Conservation (phyloP, 768 basidiomycete species). For the Cytidiella melzeri region DNA sequence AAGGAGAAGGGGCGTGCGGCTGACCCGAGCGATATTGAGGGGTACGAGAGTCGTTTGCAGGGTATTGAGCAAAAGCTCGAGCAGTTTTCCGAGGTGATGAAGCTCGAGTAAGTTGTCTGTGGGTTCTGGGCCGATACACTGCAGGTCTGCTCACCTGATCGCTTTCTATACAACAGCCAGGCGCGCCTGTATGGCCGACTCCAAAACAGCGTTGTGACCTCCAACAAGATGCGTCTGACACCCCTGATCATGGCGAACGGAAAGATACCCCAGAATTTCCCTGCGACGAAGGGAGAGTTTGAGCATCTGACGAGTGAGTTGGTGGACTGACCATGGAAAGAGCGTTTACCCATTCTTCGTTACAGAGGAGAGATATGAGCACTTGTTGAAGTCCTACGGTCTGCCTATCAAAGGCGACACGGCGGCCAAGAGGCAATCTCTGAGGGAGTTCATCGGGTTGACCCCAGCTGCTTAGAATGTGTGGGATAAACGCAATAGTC, state of each 20-base stretch:
- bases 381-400: constrained; percentile 29
- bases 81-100: constrained; percentile 25
- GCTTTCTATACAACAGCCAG: constrained; percentile 23
- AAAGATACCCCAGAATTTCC: constrained; percentile 32
- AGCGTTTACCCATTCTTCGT: neutral
- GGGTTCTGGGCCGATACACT: neutral
- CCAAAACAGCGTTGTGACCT: constrained; percentile 29
- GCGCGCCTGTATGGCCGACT: constrained; percentile 31
- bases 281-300: constrained; percentile 35
- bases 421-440: constrained; percentile 31
- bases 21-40: constrained; percentile 6
- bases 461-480: constrained; percentile 15
- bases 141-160: neutral
- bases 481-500: neutral
- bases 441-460: constrained; percentile 33
- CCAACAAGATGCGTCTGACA: constrained; percentile 28
- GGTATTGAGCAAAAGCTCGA: constrained; percentile 33
- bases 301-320: constrained; percentile 40
- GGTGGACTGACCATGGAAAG: neutral
- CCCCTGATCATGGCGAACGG: constrained; percentile 27
- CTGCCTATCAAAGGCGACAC: constrained; percentile 34
- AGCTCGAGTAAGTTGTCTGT: constrained; percentile 28
- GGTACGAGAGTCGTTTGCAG: constrained; percentile 20
- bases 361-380: constrained; percentile 38
- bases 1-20: constrained; percentile 6